Evolutionary conservation across 352 stramenopile genomes (phyloP).

Genomic region (Pythium utonaiense): DNA sequence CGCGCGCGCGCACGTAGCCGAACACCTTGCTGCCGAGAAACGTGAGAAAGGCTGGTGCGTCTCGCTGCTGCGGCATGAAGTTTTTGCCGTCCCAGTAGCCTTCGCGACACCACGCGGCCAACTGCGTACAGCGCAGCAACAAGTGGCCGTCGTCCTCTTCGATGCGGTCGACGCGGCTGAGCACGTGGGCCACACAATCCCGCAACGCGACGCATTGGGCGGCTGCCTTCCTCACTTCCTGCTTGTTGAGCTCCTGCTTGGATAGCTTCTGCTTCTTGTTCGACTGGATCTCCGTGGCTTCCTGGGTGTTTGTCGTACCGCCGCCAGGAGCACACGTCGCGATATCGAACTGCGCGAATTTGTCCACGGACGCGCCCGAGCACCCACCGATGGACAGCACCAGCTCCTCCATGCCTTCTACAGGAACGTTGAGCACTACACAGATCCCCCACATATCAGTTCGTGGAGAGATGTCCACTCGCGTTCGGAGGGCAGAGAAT

Average conservation of each 20-base stretch:
- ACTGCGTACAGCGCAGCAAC: conserved; percentile 61
- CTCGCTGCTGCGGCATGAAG: conserved; percentile 45
- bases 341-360: conserved; percentile 53
- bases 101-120: conserved; percentile 51
- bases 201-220: conserved; percentile 38
- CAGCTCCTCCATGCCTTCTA: conserved; percentile 66
- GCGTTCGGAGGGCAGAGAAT: too few relatives aligned
- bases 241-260: conserved; percentile 46
- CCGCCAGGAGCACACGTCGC: conserved; percentile 44
- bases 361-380: conserved; percentile 51
- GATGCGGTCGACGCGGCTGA: conserved; percentile 64
- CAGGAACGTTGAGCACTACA: conserved; percentile 66
- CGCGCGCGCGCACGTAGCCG: conserved; percentile 40
- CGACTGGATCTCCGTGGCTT: background rate
- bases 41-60: conserved; percentile 55
- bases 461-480: too few relatives aligned
- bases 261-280: conserved; percentile 57
- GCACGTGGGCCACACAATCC: conserved; percentile 58
- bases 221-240: conserved; percentile 30
- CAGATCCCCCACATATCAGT: too few relatives aligned
- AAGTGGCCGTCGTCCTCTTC: conserved; percentile 68
- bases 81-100: conserved; percentile 81
- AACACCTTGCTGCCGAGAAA: conserved; percentile 83
- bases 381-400: conserved; percentile 72
- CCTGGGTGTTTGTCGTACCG: conserved; percentile 10